These are phyloP conservation scores for Annulohypoxylon truncatum DNA, from an alignment of 2,329 filamentous ascomycete genomes.

Conservation along the genomic window DNA sequence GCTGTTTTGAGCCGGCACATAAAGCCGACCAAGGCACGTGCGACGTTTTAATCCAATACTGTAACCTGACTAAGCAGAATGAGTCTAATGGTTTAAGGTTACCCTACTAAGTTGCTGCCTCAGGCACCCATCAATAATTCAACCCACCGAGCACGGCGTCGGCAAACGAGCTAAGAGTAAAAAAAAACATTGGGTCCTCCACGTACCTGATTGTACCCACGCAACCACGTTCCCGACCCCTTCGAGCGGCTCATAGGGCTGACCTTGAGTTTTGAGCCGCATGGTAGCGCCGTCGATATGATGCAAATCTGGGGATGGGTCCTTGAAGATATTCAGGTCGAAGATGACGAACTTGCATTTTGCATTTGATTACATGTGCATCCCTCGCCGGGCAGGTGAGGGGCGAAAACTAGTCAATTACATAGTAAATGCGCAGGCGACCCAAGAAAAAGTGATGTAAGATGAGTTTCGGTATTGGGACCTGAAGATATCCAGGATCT, in stretches of 20 bases:
- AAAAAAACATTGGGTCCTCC: constrained; percentile 26
- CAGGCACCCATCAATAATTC: background rate
- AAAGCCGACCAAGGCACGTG: background rate
- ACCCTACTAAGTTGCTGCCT: background rate
- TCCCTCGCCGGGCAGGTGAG: background rate
- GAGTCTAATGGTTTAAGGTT: background rate
- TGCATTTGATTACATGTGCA: constrained; percentile 27
- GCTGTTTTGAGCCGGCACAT: background rate
- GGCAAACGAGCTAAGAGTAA: constrained; percentile 1
- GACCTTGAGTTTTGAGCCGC: constrained; percentile 53
- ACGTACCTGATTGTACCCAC: constrained; percentile 38
- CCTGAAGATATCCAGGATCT: constrained; percentile 17
- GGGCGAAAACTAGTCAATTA: constrained; percentile 44
- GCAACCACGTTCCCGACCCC: constrained; percentile 37
- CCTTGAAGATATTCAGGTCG: constrained; percentile 44
- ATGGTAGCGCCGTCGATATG: constrained; percentile 53
- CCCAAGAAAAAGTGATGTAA: constrained; percentile 19
- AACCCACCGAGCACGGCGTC: constrained; percentile 9
- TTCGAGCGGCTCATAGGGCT: constrained; percentile 49
- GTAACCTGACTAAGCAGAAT: background rate
- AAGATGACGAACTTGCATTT: constrained; percentile 43
- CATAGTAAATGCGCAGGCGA: constrained; percentile 40
- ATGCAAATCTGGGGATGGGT: constrained; percentile 48
- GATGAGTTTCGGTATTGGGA: constrained; percentile 8
- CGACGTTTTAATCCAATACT: background rate